Evolutionary conservation across 2,329 filamentous ascomycete genomes (phyloP), one percentile per base, ranked within the genome.

Genomic region (Salinomyces thailandicus): DNA sequence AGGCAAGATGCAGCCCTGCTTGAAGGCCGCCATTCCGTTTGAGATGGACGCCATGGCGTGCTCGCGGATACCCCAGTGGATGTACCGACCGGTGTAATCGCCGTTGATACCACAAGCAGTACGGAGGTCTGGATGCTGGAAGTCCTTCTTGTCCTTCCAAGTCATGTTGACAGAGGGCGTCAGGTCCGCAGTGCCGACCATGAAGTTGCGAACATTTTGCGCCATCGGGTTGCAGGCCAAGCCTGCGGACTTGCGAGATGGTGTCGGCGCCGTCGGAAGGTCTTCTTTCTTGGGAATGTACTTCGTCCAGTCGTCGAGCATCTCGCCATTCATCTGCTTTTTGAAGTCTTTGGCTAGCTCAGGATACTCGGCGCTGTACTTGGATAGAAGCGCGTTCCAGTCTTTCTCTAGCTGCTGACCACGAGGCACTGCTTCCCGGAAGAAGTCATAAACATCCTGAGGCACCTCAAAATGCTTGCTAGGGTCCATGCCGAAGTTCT

Each of bases 41-140:
- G 58, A 65, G 16, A 75, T 69, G 18, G 67, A 58, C 2, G 64
- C 65, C 75, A 79, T 79, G 37, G 73, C 73, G 49, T 77, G 73
- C 46, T 77, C 73, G 4, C 74, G 68, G 36, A 78, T 68, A 26
- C 73, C 74, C 51, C 66, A 77, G 52, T 73, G 73, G 44, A 77
- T 61, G 43, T 67, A 67, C 5, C 65, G 61, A 15, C 64, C 65
- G 2, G 54, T 51, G 46, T 71, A 71, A 53, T 69, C 59, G 28
- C 75, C 76, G 43, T 71, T 71, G 47, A 71, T 66, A 5, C 70
- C 69, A 41, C 66, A 53, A 2, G 52, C 45, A 13, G 54, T 52
- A 8, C 43, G 41, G 14, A 56, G 47, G 19, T 54, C 46, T 9
- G 57, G 55, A 51, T 61, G 50, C 22, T 72, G 68, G 52, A 71